Evolutionary conservation across 1,139 yeast species (phyloP).

Genomic region (Yamadazyma trypodendri): DNA sequence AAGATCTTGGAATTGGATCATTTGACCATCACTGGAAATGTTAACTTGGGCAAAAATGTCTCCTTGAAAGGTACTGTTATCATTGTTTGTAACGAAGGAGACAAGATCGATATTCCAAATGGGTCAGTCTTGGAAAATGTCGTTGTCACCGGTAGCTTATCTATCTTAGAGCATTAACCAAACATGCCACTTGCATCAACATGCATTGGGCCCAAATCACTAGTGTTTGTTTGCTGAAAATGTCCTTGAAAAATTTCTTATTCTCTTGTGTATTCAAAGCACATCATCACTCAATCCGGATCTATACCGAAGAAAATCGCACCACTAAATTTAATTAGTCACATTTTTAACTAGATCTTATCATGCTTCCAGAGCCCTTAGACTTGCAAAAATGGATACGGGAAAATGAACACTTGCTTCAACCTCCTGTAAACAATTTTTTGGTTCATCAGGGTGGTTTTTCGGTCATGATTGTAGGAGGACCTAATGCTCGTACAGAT

Average conservation of each 20-base stretch:
- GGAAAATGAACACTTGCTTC: constrained; percentile 70
- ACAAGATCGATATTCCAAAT: constrained; percentile 94
- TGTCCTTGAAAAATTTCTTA: too few relatives aligned
- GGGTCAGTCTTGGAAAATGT: constrained; percentile 94
- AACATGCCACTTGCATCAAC: not conserved
- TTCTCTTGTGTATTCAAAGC: not conserved
- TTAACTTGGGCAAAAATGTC: constrained; percentile 84
- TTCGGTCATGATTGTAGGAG: constrained; percentile 93
- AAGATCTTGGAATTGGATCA: constrained; percentile 94
- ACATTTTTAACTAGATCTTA: not conserved
- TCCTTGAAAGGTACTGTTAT: constrained; percentile 95
- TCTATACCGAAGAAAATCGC: constrained; percentile 2
- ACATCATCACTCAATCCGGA: not conserved
- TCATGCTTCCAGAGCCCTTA: constrained; percentile 69
- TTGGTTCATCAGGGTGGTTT: constrained; percentile 91
- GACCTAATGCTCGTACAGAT: constrained; percentile 91
- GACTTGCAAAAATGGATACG: constrained; percentile 78
- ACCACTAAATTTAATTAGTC: constrained; percentile 3
- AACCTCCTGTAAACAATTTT: constrained; percentile 91
- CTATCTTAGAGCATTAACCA: constrained; percentile 85
- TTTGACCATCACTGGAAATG: constrained; percentile 96
- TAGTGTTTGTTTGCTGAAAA: too few relatives aligned
- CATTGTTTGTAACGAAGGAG: constrained; percentile 96
- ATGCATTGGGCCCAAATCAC: too few relatives aligned
- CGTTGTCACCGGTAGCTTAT: constrained; percentile 94